phyloP scores from a whole-genome alignment of 129 eudicot species.

The Logfia minima region DNA sequence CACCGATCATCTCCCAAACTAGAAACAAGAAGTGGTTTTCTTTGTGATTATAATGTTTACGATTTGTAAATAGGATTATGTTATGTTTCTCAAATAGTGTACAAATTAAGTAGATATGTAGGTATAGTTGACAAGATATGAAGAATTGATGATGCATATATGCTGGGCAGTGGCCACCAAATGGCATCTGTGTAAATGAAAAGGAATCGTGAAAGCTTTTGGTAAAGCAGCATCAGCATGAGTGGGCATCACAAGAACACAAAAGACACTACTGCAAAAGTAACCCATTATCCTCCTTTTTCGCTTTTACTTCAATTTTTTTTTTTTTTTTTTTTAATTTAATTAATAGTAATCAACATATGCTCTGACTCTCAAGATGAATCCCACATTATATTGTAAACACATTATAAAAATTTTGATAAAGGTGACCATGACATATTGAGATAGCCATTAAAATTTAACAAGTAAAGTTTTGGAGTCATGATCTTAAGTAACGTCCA shows the following conservation, averaged over 20 bases:
- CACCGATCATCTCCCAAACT: background rate
- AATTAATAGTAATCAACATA: conserved; percentile 6
- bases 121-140: background rate
- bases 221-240: conserved; percentile 31
- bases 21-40: no score
- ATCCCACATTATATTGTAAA: background rate
- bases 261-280: conserved; percentile 31
- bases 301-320: background rate
- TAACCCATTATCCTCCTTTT: conserved; percentile 6
- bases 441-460: background rate
- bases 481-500: background rate
- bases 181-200: conserved; percentile 24
- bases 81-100: background rate
- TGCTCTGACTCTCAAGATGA: background rate
- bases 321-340: background rate
- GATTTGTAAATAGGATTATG: background rate
- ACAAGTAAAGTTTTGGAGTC: no score
- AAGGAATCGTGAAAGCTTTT: conserved; percentile 34
- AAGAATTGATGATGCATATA: background rate
- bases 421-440: background rate
- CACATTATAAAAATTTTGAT: background rate
- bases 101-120: no score
- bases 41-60: background rate
- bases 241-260: conserved; percentile 42
- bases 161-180: background rate